Percentiles rank a stretch among this genome's conserved stretches.
Evolutionary conservation across 1,284 basidiomycete genomes (phyloP).

Genomic region (Ceratobasidium sp.): DNA sequence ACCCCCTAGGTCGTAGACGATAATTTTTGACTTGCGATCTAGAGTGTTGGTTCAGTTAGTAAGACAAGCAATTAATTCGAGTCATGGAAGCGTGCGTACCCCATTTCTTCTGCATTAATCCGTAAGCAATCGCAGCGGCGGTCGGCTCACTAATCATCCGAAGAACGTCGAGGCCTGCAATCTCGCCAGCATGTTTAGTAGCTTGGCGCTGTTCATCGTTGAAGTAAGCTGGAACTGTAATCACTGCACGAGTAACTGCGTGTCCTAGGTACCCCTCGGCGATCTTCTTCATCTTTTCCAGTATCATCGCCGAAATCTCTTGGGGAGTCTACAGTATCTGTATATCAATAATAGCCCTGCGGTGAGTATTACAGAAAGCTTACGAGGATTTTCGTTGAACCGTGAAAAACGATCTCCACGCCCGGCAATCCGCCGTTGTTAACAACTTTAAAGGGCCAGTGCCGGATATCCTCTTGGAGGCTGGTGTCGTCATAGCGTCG

Average conservation of each 20-base stretch:
- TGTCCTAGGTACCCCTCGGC: slow-evolving; percentile 3
- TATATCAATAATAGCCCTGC: background rate
- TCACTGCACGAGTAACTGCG: slow-evolving; percentile 63
- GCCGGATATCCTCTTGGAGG: background rate
- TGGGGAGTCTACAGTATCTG: background rate
- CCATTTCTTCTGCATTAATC: slow-evolving; percentile 60
- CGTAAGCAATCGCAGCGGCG: slow-evolving; percentile 68
- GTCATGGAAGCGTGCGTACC: background rate
- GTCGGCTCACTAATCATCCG: slow-evolving; percentile 69
- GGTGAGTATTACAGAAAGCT: background rate
- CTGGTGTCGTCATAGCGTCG: background rate
- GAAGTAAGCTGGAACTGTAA: slow-evolving; percentile 68
- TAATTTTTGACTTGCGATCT: slow-evolving; percentile 66
- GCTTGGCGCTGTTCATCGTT: slow-evolving; percentile 69
- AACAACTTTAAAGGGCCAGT: slow-evolving; percentile 67
- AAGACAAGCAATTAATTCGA: background rate
- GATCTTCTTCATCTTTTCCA: background rate
- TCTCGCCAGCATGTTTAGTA: slow-evolving; percentile 66
- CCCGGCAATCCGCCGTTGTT: slow-evolving; percentile 67
- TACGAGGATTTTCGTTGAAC: slow-evolving; percentile 63
- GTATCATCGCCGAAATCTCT: slow-evolving; percentile 2
- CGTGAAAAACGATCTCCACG: slow-evolving; percentile 68
- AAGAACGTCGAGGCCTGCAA: slow-evolving; percentile 66
- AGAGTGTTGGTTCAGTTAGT: slow-evolving; percentile 50
- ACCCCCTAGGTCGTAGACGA: slow-evolving; percentile 68